These are phyloP conservation scores for Teratosphaeria epicoccoides DNA, from an alignment of 2,329 filamentous ascomycete genomes.

Conservation along the genomic window DNA sequence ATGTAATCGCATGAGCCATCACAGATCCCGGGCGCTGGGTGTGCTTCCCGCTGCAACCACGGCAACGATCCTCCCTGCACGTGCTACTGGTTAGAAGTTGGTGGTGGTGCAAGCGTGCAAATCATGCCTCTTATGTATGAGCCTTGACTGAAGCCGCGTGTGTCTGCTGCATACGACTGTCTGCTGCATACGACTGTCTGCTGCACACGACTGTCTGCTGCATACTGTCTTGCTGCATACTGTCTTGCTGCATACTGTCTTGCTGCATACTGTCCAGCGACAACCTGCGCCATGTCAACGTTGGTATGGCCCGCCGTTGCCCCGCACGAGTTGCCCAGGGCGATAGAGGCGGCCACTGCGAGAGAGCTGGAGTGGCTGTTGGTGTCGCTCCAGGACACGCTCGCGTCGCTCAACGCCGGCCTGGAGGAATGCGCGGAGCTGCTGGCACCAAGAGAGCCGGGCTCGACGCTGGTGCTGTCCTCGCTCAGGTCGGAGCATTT, in stretches of 20 bases:
- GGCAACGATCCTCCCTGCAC: neutral
- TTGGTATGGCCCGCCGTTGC: constrained; percentile 50
- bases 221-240: no score
- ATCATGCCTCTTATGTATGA: no score
- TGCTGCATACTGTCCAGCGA: neutral
- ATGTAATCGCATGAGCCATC: neutral
- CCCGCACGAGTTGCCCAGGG: constrained; percentile 38
- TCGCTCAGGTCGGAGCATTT: constrained; percentile 78
- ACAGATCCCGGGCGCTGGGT: no score
- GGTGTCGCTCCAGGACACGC: constrained; percentile 48
- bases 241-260: neutral
- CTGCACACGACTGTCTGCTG: no score
- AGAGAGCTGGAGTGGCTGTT: constrained; percentile 55
- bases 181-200: no score
- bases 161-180: no score
- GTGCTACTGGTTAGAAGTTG: neutral
- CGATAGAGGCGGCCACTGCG: constrained; percentile 45
- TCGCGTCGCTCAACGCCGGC: constrained; percentile 54
- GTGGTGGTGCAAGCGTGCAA: neutral
- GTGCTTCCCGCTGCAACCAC: neutral
- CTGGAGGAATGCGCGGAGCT: constrained; percentile 83
- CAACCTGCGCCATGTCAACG: constrained; percentile 42
- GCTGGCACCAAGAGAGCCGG: constrained; percentile 72
- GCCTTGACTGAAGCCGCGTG: no score
- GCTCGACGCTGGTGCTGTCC: constrained; percentile 80